Percentiles rank a stretch among this genome's conserved stretches.
Evolutionary conservation across 192 early-diverging fungal species (phyloP).

Genomic region (Coemansia sp.): DNA sequence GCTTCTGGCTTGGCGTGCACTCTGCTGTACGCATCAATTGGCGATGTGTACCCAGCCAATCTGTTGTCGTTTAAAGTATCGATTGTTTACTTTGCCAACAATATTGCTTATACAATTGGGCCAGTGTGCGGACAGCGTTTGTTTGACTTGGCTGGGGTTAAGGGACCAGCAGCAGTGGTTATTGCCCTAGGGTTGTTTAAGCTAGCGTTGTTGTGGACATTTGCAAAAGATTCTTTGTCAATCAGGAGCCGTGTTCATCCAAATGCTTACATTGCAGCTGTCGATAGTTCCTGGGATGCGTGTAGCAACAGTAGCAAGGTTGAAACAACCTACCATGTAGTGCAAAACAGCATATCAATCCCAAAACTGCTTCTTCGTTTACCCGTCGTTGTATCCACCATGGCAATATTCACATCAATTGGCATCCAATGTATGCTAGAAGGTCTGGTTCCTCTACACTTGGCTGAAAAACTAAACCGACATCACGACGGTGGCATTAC

Average conservation of each 20-base stretch:
- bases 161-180: constrained; percentile 22
- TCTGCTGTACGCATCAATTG: constrained; percentile 36
- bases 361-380: constrained; percentile 10
- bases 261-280: too few species aligned
- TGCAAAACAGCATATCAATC: neutral
- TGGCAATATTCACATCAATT: constrained; percentile 18
- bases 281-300: too few species aligned
- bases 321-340: neutral
- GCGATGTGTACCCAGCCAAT: constrained; percentile 37
- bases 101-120: constrained; percentile 40
- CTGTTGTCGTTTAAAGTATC: constrained; percentile 41
- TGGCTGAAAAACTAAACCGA: constrained; percentile 17
- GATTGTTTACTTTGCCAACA: constrained; percentile 36
- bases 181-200: constrained; percentile 31
- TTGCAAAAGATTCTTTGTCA: constrained; percentile 27
- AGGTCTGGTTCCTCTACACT: constrained; percentile 26
- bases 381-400: constrained; percentile 26
- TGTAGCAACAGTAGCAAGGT: too few species aligned
- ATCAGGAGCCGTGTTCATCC: neutral
- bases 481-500: constrained; percentile 18
- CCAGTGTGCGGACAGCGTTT: constrained; percentile 33
- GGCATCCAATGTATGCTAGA: constrained; percentile 42
- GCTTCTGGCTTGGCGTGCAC: constrained; percentile 32
- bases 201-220: constrained; percentile 9
- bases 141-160: constrained; percentile 19